These are phyloP conservation scores for Silene uniflora DNA, from an alignment of 148 eudicot species.

Conservation along the genomic window DNA sequence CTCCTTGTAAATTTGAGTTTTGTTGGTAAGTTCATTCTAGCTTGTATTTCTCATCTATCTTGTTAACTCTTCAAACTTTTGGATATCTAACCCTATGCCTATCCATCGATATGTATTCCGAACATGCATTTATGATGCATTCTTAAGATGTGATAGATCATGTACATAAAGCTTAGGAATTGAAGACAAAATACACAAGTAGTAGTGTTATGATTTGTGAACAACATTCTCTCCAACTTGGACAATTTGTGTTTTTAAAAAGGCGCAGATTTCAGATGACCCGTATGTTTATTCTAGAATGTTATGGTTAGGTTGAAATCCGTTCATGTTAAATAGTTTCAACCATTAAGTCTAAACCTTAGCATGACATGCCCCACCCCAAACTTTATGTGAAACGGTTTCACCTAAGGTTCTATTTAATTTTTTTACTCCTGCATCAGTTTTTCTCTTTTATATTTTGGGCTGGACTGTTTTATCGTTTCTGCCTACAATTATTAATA, in stretches of 20 bases:
- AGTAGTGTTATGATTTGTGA: background rate
- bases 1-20: slow-evolving; percentile 88
- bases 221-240: background rate
- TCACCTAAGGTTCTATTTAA: background rate
- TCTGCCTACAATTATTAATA: background rate
- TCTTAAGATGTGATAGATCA: background rate
- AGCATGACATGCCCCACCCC: background rate
- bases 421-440: background rate
- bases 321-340: background rate
- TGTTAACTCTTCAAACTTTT: background rate
- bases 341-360: background rate
- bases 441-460: background rate
- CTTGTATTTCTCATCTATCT: background rate
- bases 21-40: slow-evolving; percentile 58
- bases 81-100: background rate
- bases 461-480: background rate
- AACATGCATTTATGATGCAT: too few relatives aligned
- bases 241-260: background rate
- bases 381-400: background rate
- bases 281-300: background rate
- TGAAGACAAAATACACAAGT: background rate
- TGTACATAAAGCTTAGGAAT: background rate
- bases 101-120: too few relatives aligned
- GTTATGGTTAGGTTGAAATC: background rate
- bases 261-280: background rate